These are phyloP conservation scores for Phytophthora syringae DNA, from an alignment of 352 stramenopile genomes.

Conservation along the genomic window DNA sequence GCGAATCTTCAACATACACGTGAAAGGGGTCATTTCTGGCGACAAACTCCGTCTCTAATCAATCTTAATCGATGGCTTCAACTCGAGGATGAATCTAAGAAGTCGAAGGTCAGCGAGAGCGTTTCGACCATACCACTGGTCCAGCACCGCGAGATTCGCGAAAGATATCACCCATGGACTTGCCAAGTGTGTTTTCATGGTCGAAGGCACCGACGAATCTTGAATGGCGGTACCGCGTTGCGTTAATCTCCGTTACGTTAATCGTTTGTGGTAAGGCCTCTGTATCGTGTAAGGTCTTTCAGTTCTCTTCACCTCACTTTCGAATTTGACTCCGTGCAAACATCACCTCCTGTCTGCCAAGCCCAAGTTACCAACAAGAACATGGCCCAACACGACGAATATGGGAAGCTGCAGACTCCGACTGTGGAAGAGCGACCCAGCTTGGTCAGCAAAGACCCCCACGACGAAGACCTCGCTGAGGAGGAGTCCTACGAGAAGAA, in stretches of 20 bases:
- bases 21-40: too few relatives aligned
- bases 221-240: conserved; percentile 1
- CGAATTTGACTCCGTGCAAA: conserved; percentile 13
- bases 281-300: too few relatives aligned
- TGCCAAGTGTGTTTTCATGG: neutral
- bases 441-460: conserved; percentile 12
- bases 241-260: neutral
- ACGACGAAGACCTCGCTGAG: conserved; percentile 8
- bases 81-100: neutral
- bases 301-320: conserved; percentile 15
- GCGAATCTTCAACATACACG: too few relatives aligned
- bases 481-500: conserved; percentile 27
- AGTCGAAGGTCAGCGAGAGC: neutral
- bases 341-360: conserved; percentile 2
- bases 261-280: too few relatives aligned
- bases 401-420: conserved; percentile 21
- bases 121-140: conserved; percentile 6
- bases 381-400: conserved; percentile 16
- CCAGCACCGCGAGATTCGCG: neutral
- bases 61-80: too few relatives aligned
- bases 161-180: conserved; percentile 1
- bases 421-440: conserved; percentile 15
- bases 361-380: neutral
- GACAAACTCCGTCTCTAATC: too few relatives aligned
- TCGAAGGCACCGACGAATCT: neutral